A percentile compares a stretch with the other conserved stretches of the same genome.
phyloP scores from a whole-genome alignment of 768 basidiomycete species.

The Tricholoma saponaceum region DNA sequence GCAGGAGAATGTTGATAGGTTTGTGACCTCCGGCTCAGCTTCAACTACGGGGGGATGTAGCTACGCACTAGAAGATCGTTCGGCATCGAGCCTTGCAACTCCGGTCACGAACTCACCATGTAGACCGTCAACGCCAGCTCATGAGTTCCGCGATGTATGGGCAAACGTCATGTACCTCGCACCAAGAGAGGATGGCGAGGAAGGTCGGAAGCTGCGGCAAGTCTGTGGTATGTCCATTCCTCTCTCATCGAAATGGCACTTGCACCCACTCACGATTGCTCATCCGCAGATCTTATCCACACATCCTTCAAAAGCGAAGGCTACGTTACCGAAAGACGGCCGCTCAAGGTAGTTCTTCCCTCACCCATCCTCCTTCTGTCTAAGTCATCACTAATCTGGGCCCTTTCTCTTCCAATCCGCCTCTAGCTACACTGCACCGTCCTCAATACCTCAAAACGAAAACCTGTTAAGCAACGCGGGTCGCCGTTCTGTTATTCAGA shows the following conservation, averaged over 20 bases:
- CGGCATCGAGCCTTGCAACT: neutral
- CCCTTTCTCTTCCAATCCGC: constrained; percentile 32
- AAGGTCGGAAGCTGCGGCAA: constrained; percentile 18
- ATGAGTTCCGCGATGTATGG: constrained; percentile 21
- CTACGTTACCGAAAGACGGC: constrained; percentile 43
- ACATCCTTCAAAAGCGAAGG: constrained; percentile 34
- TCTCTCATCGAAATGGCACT: too few species aligned
- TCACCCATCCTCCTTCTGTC: constrained; percentile 31
- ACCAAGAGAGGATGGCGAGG: constrained; percentile 32
- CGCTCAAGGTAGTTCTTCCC: constrained; percentile 39
- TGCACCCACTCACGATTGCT: neutral
- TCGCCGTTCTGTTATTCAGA: constrained; percentile 18
- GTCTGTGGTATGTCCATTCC: constrained; percentile 25
- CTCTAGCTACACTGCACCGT: constrained; percentile 19
- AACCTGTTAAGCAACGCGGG: constrained; percentile 7
- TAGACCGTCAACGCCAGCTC: neutral
- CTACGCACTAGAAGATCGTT: neutral
- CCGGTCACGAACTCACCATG: neutral
- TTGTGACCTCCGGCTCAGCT: neutral
- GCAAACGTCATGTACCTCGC: constrained; percentile 59
- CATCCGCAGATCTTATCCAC: constrained; percentile 36
- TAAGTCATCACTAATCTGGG: constrained; percentile 39
- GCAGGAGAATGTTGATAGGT: neutral
- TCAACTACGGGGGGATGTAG: neutral
- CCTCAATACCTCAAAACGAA: constrained; percentile 16